Conservation (phyloP, 2,329 filamentous ascomycete species). For the Fonsecaea multimorphosa region DNA sequence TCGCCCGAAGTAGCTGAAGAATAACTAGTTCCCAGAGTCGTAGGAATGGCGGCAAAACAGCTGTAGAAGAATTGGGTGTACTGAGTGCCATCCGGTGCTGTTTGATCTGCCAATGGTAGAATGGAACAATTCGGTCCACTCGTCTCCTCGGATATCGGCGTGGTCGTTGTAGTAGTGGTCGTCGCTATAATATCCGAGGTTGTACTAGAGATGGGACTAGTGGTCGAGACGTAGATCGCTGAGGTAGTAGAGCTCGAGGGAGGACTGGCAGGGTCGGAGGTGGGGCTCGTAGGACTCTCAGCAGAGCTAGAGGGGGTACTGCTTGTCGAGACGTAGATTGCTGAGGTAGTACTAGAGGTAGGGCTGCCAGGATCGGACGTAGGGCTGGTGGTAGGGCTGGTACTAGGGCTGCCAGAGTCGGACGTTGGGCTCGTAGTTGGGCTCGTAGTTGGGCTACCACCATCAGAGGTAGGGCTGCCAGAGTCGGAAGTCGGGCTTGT, state of each 20-base stretch:
- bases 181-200: background rate
- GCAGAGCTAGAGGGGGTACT: background rate
- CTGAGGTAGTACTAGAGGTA: no score
- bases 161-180: slow-evolving; percentile 10
- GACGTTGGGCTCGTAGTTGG: no score
- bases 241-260: background rate
- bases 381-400: no score
- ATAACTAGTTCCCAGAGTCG: slow-evolving; percentile 8
- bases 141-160: slow-evolving; percentile 16
- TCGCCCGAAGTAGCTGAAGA: slow-evolving; percentile 10
- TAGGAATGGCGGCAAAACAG: slow-evolving; percentile 13
- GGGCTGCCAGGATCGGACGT: no score
- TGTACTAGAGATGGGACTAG: slow-evolving; percentile 1
- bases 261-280: background rate
- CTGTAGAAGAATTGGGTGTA: slow-evolving; percentile 24
- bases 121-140: slow-evolving; percentile 20
- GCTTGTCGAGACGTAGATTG: no score
- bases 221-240: slow-evolving; percentile 10
- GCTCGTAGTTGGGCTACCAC: no score
- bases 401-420: no score
- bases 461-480: background rate
- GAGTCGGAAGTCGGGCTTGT: no score
- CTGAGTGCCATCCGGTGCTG: slow-evolving; percentile 15
- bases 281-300: background rate
- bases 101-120: slow-evolving; percentile 17